Conservation (phyloP, 164 flowering plant species). For the Sedum album region DNA sequence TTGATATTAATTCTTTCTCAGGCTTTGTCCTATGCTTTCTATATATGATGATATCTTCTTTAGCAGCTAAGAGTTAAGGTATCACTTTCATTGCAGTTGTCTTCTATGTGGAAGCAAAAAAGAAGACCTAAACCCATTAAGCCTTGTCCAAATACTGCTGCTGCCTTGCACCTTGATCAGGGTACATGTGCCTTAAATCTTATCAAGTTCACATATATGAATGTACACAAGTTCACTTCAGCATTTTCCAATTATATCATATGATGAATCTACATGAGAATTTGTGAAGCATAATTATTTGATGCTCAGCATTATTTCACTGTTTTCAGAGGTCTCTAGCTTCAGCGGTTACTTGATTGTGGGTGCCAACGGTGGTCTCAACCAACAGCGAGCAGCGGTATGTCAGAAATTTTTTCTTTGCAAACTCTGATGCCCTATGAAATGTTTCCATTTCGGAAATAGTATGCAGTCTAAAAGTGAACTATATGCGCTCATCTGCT, state of each 20-base stretch:
- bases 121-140: not conserved
- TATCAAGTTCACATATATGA: not conserved
- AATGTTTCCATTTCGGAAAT: not conserved
- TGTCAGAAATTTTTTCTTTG: constrained; percentile 12
- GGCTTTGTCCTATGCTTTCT: not conserved
- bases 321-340: constrained; percentile 31
- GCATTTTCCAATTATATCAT: not conserved
- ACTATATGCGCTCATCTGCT: not conserved
- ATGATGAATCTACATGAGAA: not conserved
- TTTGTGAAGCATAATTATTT: not conserved
- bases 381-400: constrained; percentile 97
- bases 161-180: not conserved
- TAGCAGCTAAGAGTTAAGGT: not conserved
- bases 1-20: not conserved
- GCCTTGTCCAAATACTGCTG: not conserved
- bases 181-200: not conserved
- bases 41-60: not conserved
- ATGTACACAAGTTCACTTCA: not conserved
- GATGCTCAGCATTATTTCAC: not conserved
- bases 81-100: not conserved
- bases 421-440: not conserved
- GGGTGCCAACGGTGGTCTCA: constrained; percentile 97
- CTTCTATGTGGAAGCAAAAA: constrained; percentile 1
- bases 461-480: not conserved
- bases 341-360: constrained; percentile 85